Evolutionary conservation across 495 filamentous ascomycete genomes (phyloP), one percentile per base, ranked within the genome.

Genomic region (Talaromyces nanjingensis): DNA sequence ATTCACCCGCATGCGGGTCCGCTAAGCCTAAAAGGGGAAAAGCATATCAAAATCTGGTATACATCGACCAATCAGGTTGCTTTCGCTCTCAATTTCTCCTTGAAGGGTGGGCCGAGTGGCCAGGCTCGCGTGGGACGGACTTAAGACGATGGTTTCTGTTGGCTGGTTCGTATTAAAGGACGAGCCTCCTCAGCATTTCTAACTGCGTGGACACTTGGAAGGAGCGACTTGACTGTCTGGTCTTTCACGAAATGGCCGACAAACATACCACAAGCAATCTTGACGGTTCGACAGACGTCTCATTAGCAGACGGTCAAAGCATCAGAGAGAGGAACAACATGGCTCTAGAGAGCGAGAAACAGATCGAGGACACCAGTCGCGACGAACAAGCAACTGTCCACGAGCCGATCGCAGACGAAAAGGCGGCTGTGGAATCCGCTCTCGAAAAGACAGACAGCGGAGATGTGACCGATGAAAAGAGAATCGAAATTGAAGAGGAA

Each of bases 221-320:
- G 11, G 33, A 37, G 33, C 33, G 11, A 37, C 33, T 12, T 37
- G 33, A 12, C 33, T 37, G 33, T 42, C 37, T 42, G 4, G 11
- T 16, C 37, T 42, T 7, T 42, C 37, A 42, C 37, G n/a, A 42
- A 9, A 56, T 56, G 53, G 53, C 53, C 22, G 53, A 56, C 9
- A 25, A 29, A 20, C 53, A 56, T 4, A 25, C 63, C 20, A n/a
- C 20, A 20, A 7, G 37, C 14, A 31, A 22, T 39, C 29, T 59
- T 2, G 59, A 61, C 16, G 59, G 59, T 3, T 61, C 59, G 2
- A 61, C 59, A 22, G 59, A 61, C 18, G 59, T 61, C 33, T 61
- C 59, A n/a, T 27, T 42, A 14, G 59, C 24, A 18, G 59, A 61
- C 37, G 34, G 39, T 8, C 6, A 24, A 22, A 61, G 59, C 24